A percentile compares a stretch with the other conserved stretches of the same genome.
Conservation (phyloP, 1,284 basidiomycete genomes). For the Trametes versicolor region DNA sequence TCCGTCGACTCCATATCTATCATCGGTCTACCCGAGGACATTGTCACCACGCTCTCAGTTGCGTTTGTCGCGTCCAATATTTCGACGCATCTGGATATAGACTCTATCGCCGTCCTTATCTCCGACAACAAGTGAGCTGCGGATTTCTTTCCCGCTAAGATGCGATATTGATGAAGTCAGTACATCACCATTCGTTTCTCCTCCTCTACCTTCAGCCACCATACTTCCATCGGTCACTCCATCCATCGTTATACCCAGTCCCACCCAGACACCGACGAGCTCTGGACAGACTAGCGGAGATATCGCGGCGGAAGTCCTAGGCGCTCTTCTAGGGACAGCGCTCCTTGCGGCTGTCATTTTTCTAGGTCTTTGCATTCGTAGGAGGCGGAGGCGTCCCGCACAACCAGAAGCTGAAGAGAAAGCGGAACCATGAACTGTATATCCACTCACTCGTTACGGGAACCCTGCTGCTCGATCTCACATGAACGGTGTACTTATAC, state of each 20-base stretch:
- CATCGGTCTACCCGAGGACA: constrained; percentile 39
- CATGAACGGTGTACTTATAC: constrained; percentile 15
- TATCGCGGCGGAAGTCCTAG: constrained; percentile 38
- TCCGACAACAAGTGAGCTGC: constrained; percentile 36
- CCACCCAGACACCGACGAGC: not conserved
- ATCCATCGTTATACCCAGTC: constrained; percentile 30
- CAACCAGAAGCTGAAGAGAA: constrained; percentile 12
- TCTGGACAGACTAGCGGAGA: constrained; percentile 32
- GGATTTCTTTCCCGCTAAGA: not conserved
- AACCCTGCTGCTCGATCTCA: not conserved
- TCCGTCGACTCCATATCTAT: constrained; percentile 40
- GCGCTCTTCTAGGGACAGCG: constrained; percentile 32
- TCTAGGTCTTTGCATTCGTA: constrained; percentile 19
- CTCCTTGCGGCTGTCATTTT: constrained; percentile 23
- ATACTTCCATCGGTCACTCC: constrained; percentile 33
- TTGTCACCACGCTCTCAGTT: constrained; percentile 41
- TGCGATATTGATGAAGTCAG: constrained; percentile 15
- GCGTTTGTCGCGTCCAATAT: constrained; percentile 38
- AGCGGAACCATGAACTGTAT: constrained; percentile 11
- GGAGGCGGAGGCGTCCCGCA: constrained; percentile 29
- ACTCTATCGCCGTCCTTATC: constrained; percentile 37
- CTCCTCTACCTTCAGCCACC: constrained; percentile 33
- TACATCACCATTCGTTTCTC: constrained; percentile 35
- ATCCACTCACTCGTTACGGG: constrained; percentile 7
- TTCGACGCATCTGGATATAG: constrained; percentile 40